These are phyloP conservation scores for Hyaloscypha variabilis DNA, from an alignment of 495 filamentous ascomycete genomes.

Conservation along the genomic window DNA sequence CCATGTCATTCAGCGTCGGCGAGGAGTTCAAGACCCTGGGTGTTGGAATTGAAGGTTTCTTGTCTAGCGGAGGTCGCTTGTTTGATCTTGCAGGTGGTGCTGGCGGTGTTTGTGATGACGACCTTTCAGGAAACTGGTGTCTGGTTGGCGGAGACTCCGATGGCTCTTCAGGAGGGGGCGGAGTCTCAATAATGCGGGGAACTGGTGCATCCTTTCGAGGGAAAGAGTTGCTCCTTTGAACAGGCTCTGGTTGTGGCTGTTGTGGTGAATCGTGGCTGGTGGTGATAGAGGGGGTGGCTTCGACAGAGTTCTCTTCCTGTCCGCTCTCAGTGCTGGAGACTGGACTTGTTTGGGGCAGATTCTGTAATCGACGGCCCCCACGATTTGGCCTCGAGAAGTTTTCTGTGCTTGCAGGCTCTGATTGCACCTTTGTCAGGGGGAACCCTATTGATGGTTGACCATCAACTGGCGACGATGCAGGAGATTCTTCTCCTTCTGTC, in stretches of 20 bases:
- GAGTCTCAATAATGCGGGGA: conserved; percentile 72
- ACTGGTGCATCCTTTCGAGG: conserved; percentile 43
- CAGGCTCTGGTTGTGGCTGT: conserved; percentile 15
- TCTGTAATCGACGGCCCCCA: conserved; percentile 46
- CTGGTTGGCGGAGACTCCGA: conserved; percentile 16
- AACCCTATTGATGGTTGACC: conserved; percentile 21
- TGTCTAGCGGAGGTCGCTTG: conserved; percentile 44
- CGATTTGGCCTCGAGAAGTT: conserved; percentile 55
- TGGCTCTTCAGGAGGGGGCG: conserved; percentile 50
- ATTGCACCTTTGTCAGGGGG: conserved; percentile 55
- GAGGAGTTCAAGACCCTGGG: conserved; percentile 12
- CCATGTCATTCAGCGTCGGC: conserved; percentile 62
- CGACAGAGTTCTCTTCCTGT: background rate
- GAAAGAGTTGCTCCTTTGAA: conserved; percentile 28
- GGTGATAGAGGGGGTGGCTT: background rate
- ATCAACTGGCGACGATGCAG: conserved; percentile 29
- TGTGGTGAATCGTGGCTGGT: background rate
- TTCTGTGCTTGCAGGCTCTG: conserved; percentile 68
- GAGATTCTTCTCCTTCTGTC: conserved; percentile 57
- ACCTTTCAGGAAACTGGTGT: conserved; percentile 49
- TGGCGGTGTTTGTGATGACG: conserved; percentile 46
- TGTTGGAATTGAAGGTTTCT: conserved; percentile 28
- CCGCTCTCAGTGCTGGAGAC: background rate
- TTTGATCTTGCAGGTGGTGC: conserved; percentile 53
- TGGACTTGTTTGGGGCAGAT: conserved; percentile 38